Evolutionary conservation across 331 rosid species (phyloP).

Genomic region (Acacia pycnantha): DNA sequence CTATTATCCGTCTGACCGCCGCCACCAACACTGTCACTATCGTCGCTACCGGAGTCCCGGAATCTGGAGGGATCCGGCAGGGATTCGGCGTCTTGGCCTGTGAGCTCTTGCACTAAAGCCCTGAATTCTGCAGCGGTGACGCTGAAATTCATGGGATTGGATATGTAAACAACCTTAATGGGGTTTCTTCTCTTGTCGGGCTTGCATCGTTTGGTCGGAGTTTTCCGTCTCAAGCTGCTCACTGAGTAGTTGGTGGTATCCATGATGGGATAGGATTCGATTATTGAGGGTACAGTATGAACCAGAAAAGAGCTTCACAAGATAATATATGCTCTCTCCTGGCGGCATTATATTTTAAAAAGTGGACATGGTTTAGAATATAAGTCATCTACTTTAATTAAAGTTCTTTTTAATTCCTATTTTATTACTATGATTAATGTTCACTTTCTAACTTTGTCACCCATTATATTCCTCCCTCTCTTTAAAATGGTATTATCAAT

Average conservation of each 20-base stretch:
- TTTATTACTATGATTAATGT: no score
- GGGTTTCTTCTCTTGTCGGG: conserved; percentile 4
- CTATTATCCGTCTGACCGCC: background rate
- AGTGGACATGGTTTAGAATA: rapidly evolving
- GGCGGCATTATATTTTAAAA: background rate
- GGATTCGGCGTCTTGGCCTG: conserved; percentile 46
- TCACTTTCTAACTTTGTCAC: no score
- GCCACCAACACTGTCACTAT: background rate
- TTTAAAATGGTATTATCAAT: no score
- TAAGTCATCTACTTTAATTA: no score
- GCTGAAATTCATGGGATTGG: conserved; percentile 50
- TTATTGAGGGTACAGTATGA: no score
- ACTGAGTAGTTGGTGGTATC: conserved; percentile 4
- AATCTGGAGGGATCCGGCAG: conserved; percentile 40
- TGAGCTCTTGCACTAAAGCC: conserved; percentile 55
- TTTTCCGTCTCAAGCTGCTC: conserved; percentile 9
- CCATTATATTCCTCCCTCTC: no score
- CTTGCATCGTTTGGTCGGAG: conserved; percentile 20
- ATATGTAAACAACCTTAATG: conserved; percentile 51
- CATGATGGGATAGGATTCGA: conserved; percentile 11
- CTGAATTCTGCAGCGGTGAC: conserved; percentile 45
- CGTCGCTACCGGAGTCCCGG: background rate
- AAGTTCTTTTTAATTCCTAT: no score
- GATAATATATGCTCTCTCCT: background rate
- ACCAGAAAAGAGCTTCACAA: background rate